These are phyloP conservation scores for Trichoderma koningiopsis DNA, from an alignment of 2,329 filamentous ascomycete genomes.

Conservation along the genomic window DNA sequence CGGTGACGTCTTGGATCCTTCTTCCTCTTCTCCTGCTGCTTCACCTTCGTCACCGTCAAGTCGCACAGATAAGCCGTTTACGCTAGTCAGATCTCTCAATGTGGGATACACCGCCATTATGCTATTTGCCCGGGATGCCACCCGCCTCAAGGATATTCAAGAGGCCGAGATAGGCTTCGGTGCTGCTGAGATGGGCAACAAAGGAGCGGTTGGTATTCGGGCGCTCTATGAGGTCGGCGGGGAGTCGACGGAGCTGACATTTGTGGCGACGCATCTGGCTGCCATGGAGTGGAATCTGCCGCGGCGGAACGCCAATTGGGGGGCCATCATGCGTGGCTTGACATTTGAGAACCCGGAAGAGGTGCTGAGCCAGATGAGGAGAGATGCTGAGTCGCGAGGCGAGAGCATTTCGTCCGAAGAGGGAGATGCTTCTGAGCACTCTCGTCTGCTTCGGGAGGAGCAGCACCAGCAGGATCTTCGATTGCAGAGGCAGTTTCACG, in stretches of 20 bases:
- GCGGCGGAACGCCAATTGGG: constrained; percentile 85
- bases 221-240: constrained; percentile 56
- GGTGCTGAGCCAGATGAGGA: constrained; percentile 36
- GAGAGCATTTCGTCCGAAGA: constrained; percentile 27
- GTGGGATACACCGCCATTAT: constrained; percentile 89
- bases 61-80: constrained; percentile 53
- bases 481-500: constrained; percentile 52
- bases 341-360: constrained; percentile 66
- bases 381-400: constrained; percentile 23
- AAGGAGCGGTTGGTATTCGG: constrained; percentile 83
- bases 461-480: constrained; percentile 39
- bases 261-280: constrained; percentile 85
- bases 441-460: constrained; percentile 40
- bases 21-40: background rate
- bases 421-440: constrained; percentile 35
- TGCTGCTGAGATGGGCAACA: constrained; percentile 87
- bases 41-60: constrained; percentile 23
- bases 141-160: constrained; percentile 65
- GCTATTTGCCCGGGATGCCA: constrained; percentile 72
- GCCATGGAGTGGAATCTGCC: constrained; percentile 80
- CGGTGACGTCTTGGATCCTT: constrained; percentile 26
- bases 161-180: constrained; percentile 85
- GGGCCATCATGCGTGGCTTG: constrained; percentile 74
- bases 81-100: constrained; percentile 70
- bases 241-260: constrained; percentile 68